Evolutionary conservation across 169 alveolate genomes (phyloP), one percentile per base, ranked within the genome.

Genomic region (Plasmodium ovale): DNA sequence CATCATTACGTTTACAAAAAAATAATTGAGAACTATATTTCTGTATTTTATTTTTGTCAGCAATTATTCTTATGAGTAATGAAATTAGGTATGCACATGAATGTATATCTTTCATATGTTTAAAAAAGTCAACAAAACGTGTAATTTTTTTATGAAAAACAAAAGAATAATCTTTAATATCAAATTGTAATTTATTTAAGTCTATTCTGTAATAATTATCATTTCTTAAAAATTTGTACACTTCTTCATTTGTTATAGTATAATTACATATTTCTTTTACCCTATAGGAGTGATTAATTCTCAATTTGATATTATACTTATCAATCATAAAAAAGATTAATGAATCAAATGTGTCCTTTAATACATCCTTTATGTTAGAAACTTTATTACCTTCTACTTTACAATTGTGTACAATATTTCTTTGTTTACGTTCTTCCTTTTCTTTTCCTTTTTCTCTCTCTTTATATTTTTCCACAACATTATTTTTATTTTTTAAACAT

Each of bases 1-100:
- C 87, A 33, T 72, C 56, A 56, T 35, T 72, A 7, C 59, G 12
- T 54, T 72, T 72, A 60, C 68, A 71, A 25, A 72, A 54, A 35
- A 72, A 72, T 35, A 72, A 60, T 44, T 72, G 87, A 31, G 87
- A 27, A 16, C 59, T 72, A 60, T 72, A 72, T 54, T 54, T 72
- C 10, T 72, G 71, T 9, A 72, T 72, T 53, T 35, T 72, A 56
- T 72, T 72, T 44, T 16, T 72, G 35, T 72, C 47, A 6, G 87
- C 87, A 1, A 72, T 54, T 6, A 33, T 72, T 27, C 72, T 54
- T 7, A 72, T 35, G 16, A 72, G 21, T 37, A 72, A 60, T 6
- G 87, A 72, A 4, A 72, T 72, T 27, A 72, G 1, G 19, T 72
- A 72, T 1, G 87, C 69, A 72, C 47, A 72, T 12, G 87, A 72